These are phyloP conservation scores for Corniculantispora saksenae DNA, from an alignment of 2,329 filamentous ascomycete genomes.

Conservation along the genomic window DNA sequence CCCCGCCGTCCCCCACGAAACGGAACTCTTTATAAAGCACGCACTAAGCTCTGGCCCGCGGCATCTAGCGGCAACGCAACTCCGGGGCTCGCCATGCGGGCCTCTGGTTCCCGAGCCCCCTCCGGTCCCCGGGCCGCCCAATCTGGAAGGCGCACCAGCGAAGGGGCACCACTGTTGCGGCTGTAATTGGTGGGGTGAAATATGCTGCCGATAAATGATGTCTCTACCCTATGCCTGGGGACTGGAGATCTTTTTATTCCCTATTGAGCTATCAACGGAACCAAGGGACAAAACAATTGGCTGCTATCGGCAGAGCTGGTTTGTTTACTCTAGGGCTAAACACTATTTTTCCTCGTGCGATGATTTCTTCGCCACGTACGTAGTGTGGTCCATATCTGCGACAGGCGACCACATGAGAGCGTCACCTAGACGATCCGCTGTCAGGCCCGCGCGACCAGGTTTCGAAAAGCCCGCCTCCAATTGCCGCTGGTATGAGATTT, in stretches of 20 bases:
- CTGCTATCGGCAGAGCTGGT: too few relatives aligned
- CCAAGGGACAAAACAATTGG: too few relatives aligned
- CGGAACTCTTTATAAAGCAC: neutral
- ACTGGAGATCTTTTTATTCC: too few relatives aligned
- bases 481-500: conserved; percentile 58
- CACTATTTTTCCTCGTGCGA: neutral
- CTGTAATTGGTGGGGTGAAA: neutral
- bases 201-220: neutral
- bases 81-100: conserved; percentile 3
- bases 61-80: neutral
- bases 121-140: neutral
- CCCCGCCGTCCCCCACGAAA: neutral
- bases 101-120: neutral
- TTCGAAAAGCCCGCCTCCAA: conserved; percentile 52
- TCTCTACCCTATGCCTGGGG: neutral
- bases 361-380: neutral
- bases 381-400: neutral
- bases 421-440: conserved; percentile 43
- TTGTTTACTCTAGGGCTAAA: neutral
- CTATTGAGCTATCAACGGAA: too few relatives aligned
- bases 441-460: conserved; percentile 50
- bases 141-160: neutral
- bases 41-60: neutral
- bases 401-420: neutral
- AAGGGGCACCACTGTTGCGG: neutral